Evolutionary conservation across 306 rosid species (phyloP), one percentile per base, ranked within the genome.

Genomic region (Acacia confusa): DNA sequence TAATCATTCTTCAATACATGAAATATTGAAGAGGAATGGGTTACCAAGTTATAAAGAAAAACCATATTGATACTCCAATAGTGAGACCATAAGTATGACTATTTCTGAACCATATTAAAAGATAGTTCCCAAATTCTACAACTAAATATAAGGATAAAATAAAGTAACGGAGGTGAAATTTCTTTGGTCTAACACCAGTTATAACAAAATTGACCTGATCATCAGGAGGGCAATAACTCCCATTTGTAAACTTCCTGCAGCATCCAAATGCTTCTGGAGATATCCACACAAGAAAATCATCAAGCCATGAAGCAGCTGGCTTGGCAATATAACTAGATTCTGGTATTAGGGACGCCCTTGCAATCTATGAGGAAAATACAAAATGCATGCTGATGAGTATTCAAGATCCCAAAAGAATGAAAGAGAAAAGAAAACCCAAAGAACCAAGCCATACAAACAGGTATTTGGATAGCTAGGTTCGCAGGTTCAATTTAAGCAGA

Each of bases 241-340:
- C 94, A 87, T 93, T 92, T 13, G 87, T 90, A 85, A 95, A 95
- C 88, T 95, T 95, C 85, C 98, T 90, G 88, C 99, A 95, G 91
- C 99, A 95, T 75, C 99, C 99, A 92, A 95, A 95, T 84, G 99
- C 99, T 87, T 95, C 98, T 67, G 99, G 99, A 82, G 99, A 95
- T 77, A 93, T 84, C 99, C 99, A 95, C 82, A 95, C 97, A 75
- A 95, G 98, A 87, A 88, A 95, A 88, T 95, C 99, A 90, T 95
- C 99, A 69, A 95, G 99, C 99, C 99, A 95, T 14, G 99, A 95
- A 77, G 99, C 99, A 83, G 99, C 99, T 52, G 99, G 97, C 89
- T 93, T 95, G 72, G 99, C 94, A 69, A 95, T 89, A 89, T 92
- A 95, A 88, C 96, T 95, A 66, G 94, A 83, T 36, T 88, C 96